These are phyloP conservation scores for Vanilla planifolia DNA, from an alignment of 106 monocot species.

Conservation along the genomic window DNA sequence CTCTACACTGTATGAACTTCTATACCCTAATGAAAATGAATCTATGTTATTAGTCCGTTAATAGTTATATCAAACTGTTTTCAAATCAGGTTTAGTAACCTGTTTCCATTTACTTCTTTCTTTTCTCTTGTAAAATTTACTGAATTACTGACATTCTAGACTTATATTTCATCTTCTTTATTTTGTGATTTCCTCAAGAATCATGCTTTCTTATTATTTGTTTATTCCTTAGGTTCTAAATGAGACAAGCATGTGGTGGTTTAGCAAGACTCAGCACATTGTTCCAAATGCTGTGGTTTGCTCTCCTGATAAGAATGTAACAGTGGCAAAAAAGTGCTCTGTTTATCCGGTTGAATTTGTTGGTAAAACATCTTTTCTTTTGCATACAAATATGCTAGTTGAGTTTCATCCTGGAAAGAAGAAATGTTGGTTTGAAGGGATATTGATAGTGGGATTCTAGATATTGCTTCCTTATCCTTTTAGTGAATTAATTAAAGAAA, in stretches of 20 bases:
- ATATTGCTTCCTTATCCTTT: too few species aligned
- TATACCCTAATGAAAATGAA: not conserved
- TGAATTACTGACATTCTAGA: not conserved
- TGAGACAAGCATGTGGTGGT: slow-evolving; percentile 97
- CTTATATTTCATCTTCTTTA: not conserved
- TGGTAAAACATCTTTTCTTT: slow-evolving; percentile 38
- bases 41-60: not conserved
- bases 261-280: slow-evolving; percentile 66
- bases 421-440: too few species aligned
- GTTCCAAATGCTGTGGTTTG: slow-evolving; percentile 91
- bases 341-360: slow-evolving; percentile 99
- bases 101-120: not conserved
- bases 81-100: not conserved
- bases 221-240: slow-evolving; percentile 68
- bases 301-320: slow-evolving; percentile 87
- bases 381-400: not conserved
- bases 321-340: slow-evolving; percentile 91
- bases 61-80: not conserved
- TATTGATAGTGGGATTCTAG: too few species aligned
- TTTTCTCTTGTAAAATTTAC: not conserved
- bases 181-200: not conserved
- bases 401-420: too few species aligned
- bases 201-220: not conserved
- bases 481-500: too few species aligned
- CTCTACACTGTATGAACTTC: not conserved